These are phyloP conservation scores for Brassica juncea DNA, from an alignment of 345 rosid species.

Conservation along the genomic window DNA sequence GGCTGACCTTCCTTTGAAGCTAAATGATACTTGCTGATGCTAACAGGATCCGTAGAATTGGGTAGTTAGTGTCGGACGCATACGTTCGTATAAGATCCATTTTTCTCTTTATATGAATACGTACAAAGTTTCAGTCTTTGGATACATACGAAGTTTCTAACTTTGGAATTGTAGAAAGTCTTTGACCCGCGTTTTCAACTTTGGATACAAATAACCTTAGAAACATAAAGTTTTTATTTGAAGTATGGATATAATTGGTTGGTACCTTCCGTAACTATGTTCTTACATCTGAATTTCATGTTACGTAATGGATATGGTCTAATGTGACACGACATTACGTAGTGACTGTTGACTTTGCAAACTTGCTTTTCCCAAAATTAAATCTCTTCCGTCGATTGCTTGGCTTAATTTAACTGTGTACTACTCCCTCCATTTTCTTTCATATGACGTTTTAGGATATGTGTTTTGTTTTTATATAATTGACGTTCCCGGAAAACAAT, in stretches of 20 bases:
- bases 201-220: neutral
- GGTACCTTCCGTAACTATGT: neutral
- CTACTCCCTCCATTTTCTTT: too few species aligned
- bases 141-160: neutral
- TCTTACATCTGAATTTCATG: too few species aligned
- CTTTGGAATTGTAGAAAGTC: neutral
- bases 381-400: neutral
- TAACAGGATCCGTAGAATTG: slow-evolving; percentile 18
- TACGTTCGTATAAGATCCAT: slow-evolving; percentile 7
- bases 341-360: too few species aligned
- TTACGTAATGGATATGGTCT: too few species aligned
- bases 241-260: too few species aligned
- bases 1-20: slow-evolving; percentile 15
- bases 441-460: too few species aligned
- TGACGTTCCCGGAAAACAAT: too few species aligned
- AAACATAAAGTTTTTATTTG: slow-evolving; percentile 4
- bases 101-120: slow-evolving; percentile 15
- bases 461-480: too few species aligned
- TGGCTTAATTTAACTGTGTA: neutral
- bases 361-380: neutral
- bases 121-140: neutral
- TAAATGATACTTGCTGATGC: slow-evolving; percentile 9
- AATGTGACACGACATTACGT: too few species aligned
- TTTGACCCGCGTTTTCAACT: neutral
- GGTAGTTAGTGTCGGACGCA: slow-evolving; percentile 18